These are phyloP conservation scores for Candida dendrica DNA, from an alignment of 805 yeast species.

Conservation along the genomic window DNA sequence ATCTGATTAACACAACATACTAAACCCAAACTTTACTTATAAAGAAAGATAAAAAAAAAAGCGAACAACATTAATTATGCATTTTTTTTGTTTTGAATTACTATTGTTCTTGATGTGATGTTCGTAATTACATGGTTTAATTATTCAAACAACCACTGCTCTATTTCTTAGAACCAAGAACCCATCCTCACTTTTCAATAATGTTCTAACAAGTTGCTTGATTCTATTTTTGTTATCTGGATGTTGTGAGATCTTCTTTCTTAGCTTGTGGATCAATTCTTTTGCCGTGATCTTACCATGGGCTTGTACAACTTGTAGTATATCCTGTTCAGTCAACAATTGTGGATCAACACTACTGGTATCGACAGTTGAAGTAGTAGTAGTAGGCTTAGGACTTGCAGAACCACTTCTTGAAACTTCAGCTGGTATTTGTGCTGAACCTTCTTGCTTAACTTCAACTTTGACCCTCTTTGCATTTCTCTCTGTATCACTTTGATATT, in stretches of 20 bases:
- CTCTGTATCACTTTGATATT: conserved; percentile 21
- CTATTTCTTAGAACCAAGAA: conserved; percentile 16
- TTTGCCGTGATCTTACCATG: conserved; percentile 43
- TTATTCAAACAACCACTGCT: neutral
- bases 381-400: conserved; percentile 9
- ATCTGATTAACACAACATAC: too few relatives aligned
- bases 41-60: too few relatives aligned
- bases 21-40: too few relatives aligned
- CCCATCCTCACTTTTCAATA: conserved; percentile 41
- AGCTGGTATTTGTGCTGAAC: too few relatives aligned
- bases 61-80: too few relatives aligned
- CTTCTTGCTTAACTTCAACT: conserved; percentile 22
- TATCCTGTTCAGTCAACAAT: conserved; percentile 65
- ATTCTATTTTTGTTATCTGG: conserved; percentile 57
- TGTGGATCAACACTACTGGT: conserved; percentile 9
- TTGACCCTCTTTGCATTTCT: conserved; percentile 34
- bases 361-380: conserved; percentile 1
- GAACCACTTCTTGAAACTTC: neutral
- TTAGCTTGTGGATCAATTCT: conserved; percentile 54
- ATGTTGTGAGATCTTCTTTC: conserved; percentile 54
- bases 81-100: too few relatives aligned
- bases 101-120: too few relatives aligned
- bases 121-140: too few relatives aligned
- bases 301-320: conserved; percentile 49
- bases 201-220: conserved; percentile 47